A percentile compares a stretch with the other conserved stretches of the same genome.
Conservation (phyloP, 179 eudicot species). For the Heliamphora pulchella region DNA sequence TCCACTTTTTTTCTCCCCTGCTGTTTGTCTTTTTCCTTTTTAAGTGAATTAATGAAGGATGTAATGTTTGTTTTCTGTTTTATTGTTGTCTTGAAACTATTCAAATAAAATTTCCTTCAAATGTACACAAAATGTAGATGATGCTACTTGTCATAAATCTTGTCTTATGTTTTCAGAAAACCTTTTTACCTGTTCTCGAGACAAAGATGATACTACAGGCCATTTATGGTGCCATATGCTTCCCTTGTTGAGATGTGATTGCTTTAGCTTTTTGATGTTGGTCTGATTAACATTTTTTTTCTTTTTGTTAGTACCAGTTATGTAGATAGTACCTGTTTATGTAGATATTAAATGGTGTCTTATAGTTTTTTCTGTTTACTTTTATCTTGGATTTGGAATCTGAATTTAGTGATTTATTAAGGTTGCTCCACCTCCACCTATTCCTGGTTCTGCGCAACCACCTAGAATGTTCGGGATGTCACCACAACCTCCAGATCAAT, state of each 20-base stretch:
- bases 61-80: background rate
- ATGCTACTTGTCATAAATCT: background rate
- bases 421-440: constrained; percentile 47
- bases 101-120: background rate
- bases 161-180: background rate
- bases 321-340: background rate
- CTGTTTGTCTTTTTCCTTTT: background rate
- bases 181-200: background rate
- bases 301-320: background rate
- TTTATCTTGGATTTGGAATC: constrained; percentile 15
- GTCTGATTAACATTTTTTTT: background rate
- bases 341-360: background rate
- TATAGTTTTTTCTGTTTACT: background rate
- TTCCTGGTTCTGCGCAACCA: constrained; percentile 54
- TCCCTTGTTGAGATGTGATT: background rate
- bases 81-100: background rate
- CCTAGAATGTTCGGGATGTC: constrained; percentile 76
- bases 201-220: background rate
- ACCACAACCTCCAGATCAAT: constrained; percentile 52
- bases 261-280: background rate
- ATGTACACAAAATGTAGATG: background rate
- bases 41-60: constrained; percentile 3
- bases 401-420: constrained; percentile 23
- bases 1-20: background rate
- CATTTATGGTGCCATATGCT: background rate